A percentile compares a stretch with the other conserved stretches of the same genome.
These are phyloP conservation scores for Rhizopogon vulgaris DNA, from an alignment of 768 basidiomycete genomes.

Conservation along the genomic window DNA sequence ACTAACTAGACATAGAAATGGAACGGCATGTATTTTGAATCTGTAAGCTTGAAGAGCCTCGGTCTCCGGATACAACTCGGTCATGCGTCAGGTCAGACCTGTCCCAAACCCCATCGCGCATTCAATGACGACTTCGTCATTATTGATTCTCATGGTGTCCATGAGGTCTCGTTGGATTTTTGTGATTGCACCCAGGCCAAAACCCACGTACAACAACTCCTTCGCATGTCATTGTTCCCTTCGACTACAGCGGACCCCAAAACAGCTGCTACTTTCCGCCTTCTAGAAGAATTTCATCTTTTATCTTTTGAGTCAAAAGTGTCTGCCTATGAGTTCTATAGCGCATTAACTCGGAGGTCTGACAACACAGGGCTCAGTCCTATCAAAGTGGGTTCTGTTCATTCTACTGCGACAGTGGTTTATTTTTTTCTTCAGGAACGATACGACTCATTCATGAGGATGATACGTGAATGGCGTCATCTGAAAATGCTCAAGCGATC, in stretches of 20 bases:
- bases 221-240: slow-evolving; percentile 18
- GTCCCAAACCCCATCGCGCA: too few species aligned
- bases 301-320: slow-evolving; percentile 26
- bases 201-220: slow-evolving; percentile 7
- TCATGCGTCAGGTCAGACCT: too few species aligned
- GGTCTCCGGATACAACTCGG: too few species aligned
- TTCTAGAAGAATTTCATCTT: slow-evolving; percentile 26
- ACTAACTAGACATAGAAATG: too few species aligned
- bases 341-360: slow-evolving; percentile 12
- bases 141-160: slow-evolving; percentile 17
- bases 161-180: slow-evolving; percentile 11
- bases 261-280: slow-evolving; percentile 24
- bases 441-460: slow-evolving; percentile 7
- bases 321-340: slow-evolving; percentile 29
- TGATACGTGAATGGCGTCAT: slow-evolving; percentile 5
- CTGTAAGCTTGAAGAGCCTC: too few species aligned
- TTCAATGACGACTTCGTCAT: slow-evolving; percentile 13
- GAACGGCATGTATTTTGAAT: too few species aligned
- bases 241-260: slow-evolving; percentile 21
- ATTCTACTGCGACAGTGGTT: too few species aligned
- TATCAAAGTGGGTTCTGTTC: too few species aligned
- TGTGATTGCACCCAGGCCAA: slow-evolving; percentile 8
- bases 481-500: neutral
- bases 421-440: slow-evolving; percentile 10
- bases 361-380: slow-evolving; percentile 33